Conservation (phyloP, 768 basidiomycete genomes). For the Leucocoprinus birnbaumii region DNA sequence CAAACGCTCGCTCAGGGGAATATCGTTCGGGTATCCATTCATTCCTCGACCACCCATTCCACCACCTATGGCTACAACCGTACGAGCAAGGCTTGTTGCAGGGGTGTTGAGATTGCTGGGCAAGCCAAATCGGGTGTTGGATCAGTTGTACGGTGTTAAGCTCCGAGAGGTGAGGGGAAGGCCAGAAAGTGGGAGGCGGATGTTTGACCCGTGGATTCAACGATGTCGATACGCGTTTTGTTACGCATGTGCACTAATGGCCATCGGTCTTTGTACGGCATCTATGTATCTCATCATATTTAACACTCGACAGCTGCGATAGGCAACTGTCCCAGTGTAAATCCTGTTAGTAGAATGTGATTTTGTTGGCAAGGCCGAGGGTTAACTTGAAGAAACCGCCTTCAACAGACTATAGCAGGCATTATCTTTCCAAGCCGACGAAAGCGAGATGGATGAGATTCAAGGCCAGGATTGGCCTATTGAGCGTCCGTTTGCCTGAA, state of each 20-base stretch:
- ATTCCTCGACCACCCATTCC: conserved; percentile 42
- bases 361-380: too few species aligned
- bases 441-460: too few species aligned
- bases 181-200: conserved; percentile 40
- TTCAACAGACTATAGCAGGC: too few species aligned
- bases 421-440: too few species aligned
- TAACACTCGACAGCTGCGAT: conserved; percentile 33
- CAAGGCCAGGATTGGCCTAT: too few species aligned
- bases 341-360: too few species aligned
- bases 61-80: not conserved
- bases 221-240: conserved; percentile 56
- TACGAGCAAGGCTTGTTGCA: not conserved
- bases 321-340: conserved; percentile 1
- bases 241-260: conserved; percentile 42
- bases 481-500: too few species aligned
- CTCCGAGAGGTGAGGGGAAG: conserved; percentile 39
- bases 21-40: conserved; percentile 59
- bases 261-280: conserved; percentile 34
- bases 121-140: conserved; percentile 42
- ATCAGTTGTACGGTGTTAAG: conserved; percentile 42
- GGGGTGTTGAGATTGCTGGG: conserved; percentile 27
- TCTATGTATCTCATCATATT: conserved; percentile 40
- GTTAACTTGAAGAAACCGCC: too few species aligned
- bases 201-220: conserved; percentile 61
- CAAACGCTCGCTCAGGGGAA: conserved; percentile 41